Base-by-base conservation (phyloP, 345 rosid genomes). In the Eucalyptus tenuipes region DNA sequence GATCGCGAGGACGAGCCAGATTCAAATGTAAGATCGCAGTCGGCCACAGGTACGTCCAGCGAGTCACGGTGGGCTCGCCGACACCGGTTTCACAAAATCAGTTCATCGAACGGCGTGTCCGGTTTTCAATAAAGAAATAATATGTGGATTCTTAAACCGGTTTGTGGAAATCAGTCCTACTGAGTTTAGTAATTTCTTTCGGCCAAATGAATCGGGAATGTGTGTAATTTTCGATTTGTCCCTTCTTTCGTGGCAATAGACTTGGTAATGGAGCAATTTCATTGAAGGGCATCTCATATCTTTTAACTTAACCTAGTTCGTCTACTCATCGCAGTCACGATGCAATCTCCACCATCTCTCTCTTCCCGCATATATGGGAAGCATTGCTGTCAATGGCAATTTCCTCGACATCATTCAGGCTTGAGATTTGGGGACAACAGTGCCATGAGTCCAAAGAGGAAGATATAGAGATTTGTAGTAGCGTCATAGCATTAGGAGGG, bases 221-320 rank as follows among this genome's bases (percentile, higher is more conserved):
- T 0, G 9, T 6, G 1, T 12, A 6, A 4, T n/a, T 61, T 2
- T 29, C 7, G 7, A 11, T 57, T 10, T 57, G n/a, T 25, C 29
- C n/a, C 3, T 25, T 27, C 64, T 57, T 25, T 57, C 2, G n/a
- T 0, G 14, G 25, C 13, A 27, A 59, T 59, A 3, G 15, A 59
- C 68, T 27, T 27, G 31, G 2, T 29, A 14, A n/a, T 29, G 24
- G 42, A 68, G 20, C 20, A 2, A 3, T 1, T 15, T 2, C 5
- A 66, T 66, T 68, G 9, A 16, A 68, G 0, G 11, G 24, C 3
- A 0, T 7, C 80, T 31, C 9, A 16, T 64, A 3, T 68, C 20
- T 68, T 42, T 33, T 3, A 3, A 57, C 10, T 31, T 17, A 15
- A 7, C 79, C 5, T 66, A 66, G 10, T 31, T 66, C 40, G 10